Percentiles rank a stretch among this genome's conserved stretches.
These are phyloP conservation scores for Jatropha multifida DNA, from an alignment of 441 rosid genomes.

Conservation along the genomic window DNA sequence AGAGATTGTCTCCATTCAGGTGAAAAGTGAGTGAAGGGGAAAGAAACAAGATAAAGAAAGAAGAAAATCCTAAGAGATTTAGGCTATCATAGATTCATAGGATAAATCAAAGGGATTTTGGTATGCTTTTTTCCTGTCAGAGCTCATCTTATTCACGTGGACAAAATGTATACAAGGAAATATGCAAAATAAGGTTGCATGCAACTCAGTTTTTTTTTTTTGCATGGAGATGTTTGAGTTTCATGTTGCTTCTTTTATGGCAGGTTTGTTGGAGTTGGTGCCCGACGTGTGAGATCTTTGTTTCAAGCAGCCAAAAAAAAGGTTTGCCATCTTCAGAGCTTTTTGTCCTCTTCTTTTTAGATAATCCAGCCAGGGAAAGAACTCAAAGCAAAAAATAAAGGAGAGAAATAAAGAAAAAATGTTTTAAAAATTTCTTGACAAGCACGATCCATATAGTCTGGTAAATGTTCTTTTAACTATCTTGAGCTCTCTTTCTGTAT, in stretches of 20 bases:
- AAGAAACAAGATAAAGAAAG: background rate
- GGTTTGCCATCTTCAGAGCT: conserved; percentile 39
- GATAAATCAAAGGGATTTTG: background rate
- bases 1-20: background rate
- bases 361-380: background rate
- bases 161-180: background rate
- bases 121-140: background rate
- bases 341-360: background rate
- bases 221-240: background rate
- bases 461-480: background rate
- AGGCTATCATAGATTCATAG: background rate
- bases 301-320: conserved; percentile 98
- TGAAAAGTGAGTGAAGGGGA: background rate
- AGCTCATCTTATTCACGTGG: background rate
- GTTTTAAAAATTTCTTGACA: conserved; percentile 3
- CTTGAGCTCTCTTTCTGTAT: background rate
- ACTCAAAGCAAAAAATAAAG: background rate
- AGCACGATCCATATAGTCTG: background rate
- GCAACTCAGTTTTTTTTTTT: background rate
- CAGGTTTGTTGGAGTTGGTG: conserved; percentile 99
- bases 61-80: background rate
- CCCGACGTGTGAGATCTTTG: conserved; percentile 94
- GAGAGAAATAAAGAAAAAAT: too few relatives aligned
- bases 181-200: background rate
- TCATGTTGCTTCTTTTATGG: conserved; percentile 22